Percentiles rank a stretch among this genome's conserved stretches.
phyloP scores from a whole-genome alignment of 2,329 filamentous ascomycete genomes.

The Calonectria pseudoturangicola region DNA sequence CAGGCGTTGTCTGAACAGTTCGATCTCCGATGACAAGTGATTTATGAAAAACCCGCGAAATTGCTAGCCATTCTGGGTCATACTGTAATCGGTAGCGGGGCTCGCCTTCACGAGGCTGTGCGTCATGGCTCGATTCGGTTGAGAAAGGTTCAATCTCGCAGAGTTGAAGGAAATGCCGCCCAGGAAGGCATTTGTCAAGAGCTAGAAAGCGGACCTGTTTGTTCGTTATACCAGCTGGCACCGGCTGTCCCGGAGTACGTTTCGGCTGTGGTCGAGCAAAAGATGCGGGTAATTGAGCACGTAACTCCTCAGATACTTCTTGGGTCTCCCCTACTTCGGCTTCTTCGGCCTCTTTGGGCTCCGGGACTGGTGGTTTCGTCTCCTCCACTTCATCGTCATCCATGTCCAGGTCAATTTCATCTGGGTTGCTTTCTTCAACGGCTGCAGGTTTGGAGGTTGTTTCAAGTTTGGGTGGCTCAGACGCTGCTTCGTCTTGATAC shows the following conservation, averaged over 20 bases:
- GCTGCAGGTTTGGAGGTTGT: slow-evolving; percentile 23
- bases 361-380: slow-evolving; percentile 15
- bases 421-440: slow-evolving; percentile 69
- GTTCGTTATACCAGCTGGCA: slow-evolving; percentile 85
- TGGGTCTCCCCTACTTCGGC: slow-evolving; percentile 50
- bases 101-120: slow-evolving; percentile 45
- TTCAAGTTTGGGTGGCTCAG: slow-evolving; percentile 40
- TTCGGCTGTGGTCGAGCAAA: slow-evolving; percentile 72
- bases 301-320: slow-evolving; percentile 77
- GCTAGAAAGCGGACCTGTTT: slow-evolving; percentile 88
- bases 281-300: slow-evolving; percentile 84
- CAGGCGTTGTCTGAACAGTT: slow-evolving; percentile 69
- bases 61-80: slow-evolving; percentile 96
- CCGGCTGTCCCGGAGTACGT: slow-evolving; percentile 74
- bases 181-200: slow-evolving; percentile 91
- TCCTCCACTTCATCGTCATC: slow-evolving; percentile 68
- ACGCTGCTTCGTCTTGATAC: slow-evolving; percentile 67
- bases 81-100: slow-evolving; percentile 81
- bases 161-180: slow-evolving; percentile 88
- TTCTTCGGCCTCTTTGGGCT: slow-evolving; percentile 27
- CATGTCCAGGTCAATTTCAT: slow-evolving; percentile 83
- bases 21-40: slow-evolving; percentile 79
- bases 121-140: slow-evolving; percentile 48
- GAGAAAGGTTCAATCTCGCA: slow-evolving; percentile 75
- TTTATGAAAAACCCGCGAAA: slow-evolving; percentile 86